Evolutionary conservation across 2,329 filamentous ascomycete species (phyloP).

Genomic region (Metarhizium anisopliae): DNA sequence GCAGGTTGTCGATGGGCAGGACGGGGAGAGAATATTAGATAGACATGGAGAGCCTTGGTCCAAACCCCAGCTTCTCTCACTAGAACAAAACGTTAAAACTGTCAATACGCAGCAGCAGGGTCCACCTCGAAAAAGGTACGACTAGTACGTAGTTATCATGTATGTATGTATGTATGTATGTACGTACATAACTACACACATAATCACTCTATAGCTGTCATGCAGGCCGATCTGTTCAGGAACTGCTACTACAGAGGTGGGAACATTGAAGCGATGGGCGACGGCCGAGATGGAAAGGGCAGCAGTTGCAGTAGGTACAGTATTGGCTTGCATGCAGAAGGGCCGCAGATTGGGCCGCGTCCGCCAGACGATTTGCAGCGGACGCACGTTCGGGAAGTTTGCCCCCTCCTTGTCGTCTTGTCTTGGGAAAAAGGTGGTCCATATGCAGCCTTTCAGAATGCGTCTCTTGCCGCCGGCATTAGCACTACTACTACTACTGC

Average conservation of each 20-base stretch:
- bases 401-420: slow-evolving; percentile 5
- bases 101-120: too few relatives aligned
- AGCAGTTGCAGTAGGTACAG: neutral
- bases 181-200: neutral
- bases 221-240: neutral
- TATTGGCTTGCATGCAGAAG: slow-evolving; percentile 5
- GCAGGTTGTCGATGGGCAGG: neutral
- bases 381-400: slow-evolving; percentile 12
- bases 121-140: too few relatives aligned
- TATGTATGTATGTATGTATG: too few relatives aligned
- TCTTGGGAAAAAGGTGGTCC: slow-evolving; percentile 2
- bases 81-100: too few relatives aligned
- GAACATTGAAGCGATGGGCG: neutral
- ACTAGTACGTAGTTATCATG: neutral
- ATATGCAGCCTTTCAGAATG: slow-evolving; percentile 27
- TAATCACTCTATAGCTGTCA: neutral
- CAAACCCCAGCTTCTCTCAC: neutral
- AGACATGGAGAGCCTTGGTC: too few relatives aligned
- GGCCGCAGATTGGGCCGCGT: slow-evolving; percentile 8
- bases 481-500: neutral
- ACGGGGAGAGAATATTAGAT: too few relatives aligned
- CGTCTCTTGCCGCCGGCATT: slow-evolving; percentile 26
- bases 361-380: slow-evolving; percentile 3
- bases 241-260: neutral
- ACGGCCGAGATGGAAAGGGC: neutral